A percentile compares a stretch with the other conserved stretches of the same genome.
Conservation (phyloP, 2,329 filamentous ascomycete species). For the Juglanconis sp. region DNA sequence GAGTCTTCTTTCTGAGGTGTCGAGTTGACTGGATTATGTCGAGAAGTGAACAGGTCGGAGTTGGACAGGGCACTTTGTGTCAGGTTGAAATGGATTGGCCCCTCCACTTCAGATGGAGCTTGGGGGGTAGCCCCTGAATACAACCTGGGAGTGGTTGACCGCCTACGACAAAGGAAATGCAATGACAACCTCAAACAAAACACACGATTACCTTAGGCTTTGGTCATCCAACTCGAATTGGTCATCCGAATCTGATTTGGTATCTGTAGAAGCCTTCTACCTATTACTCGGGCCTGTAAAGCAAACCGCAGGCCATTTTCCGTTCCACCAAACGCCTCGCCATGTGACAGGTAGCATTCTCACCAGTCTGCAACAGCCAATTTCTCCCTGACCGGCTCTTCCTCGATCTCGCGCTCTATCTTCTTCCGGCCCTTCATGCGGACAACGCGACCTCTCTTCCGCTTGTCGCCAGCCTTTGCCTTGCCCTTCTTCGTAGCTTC, state of each 20-base stretch:
- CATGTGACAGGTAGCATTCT: not conserved
- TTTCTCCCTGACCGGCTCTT: conserved; percentile 49
- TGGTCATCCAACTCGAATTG: not conserved
- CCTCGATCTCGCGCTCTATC: conserved; percentile 77
- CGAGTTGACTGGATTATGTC: not conserved
- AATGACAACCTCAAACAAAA: not conserved
- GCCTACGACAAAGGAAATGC: not conserved
- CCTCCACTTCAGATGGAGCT: conserved; percentile 8
- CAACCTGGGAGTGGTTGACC: not conserved
- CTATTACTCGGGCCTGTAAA: conserved; percentile 1
- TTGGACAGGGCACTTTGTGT: conserved; percentile 1
- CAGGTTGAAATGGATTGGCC: conserved; percentile 9
- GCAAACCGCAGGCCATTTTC: not conserved
- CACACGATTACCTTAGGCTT: not conserved
- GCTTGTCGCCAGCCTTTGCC: conserved; percentile 54
- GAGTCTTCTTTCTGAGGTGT: not conserved
- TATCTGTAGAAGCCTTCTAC: not conserved
- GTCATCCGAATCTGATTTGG: not conserved
- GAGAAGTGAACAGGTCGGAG: not conserved
- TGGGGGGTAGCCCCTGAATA: conserved; percentile 2
- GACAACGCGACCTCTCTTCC: conserved; percentile 47
- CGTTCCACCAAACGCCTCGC: conserved; percentile 6
- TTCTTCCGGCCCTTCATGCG: conserved; percentile 57
- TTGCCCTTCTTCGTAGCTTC: conserved; percentile 43
- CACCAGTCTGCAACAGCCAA: conserved; percentile 25